These are phyloP conservation scores for Fusarium liriodendri DNA, from an alignment of 2,329 filamentous ascomycete species.

Conservation along the genomic window DNA sequence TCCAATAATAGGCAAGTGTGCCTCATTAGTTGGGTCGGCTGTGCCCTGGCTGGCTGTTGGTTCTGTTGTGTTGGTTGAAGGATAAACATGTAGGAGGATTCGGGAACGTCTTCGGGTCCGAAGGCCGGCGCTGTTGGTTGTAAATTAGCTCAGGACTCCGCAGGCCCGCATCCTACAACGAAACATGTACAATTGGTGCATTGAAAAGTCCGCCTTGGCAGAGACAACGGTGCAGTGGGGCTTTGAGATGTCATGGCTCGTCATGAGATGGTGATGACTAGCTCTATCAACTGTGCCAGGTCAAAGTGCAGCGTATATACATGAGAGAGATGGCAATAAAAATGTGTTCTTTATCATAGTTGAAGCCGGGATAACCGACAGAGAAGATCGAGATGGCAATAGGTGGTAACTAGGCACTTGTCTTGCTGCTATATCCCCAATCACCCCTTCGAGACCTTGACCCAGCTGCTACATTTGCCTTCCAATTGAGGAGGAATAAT, in stretches of 20 bases:
- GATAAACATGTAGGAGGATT: neutral
- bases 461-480: neutral
- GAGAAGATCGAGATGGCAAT: neutral
- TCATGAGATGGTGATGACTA: neutral
- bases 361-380: no score
- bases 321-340: neutral
- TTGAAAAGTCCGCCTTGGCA: neutral
- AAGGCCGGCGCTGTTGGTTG: conserved; percentile 1
- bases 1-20: neutral
- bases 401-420: neutral
- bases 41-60: conserved; percentile 1
- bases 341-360: no score
- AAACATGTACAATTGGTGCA: neutral
- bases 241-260: neutral
- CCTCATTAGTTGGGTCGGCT: neutral
- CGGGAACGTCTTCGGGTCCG: neutral
- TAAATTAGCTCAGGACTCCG: neutral
- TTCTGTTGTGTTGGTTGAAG: neutral
- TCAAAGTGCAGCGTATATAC: neutral
- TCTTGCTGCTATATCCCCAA: neutral
- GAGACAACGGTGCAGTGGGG: neutral
- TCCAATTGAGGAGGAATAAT: neutral
- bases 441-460: no score
- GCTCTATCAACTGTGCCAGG: neutral
- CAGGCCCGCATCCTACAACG: neutral